phyloP scores from a whole-genome alignment of 2,329 filamentous ascomycete species.

The Apiospora sp. region DNA sequence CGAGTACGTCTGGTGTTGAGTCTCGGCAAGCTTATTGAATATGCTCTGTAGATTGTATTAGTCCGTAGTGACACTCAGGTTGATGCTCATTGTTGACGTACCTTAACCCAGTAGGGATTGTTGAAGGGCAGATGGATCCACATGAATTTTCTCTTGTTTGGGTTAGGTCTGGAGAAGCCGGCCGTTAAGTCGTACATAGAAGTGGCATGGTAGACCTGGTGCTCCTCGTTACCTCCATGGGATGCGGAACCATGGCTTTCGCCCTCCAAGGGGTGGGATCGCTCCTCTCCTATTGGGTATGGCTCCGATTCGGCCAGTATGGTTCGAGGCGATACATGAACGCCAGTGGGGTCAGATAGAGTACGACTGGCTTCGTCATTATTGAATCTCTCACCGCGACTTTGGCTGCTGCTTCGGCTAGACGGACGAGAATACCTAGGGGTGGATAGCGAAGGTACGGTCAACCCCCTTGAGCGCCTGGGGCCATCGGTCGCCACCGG shows the following conservation, averaged over 20 bases:
- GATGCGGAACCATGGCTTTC: neutral
- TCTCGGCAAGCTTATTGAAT: slow-evolving; percentile 54
- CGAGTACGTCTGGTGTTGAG: slow-evolving; percentile 49
- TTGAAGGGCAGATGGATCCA: slow-evolving; percentile 67
- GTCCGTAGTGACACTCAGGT: slow-evolving; percentile 31
- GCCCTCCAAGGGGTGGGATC: neutral
- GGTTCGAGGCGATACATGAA: slow-evolving; percentile 36
- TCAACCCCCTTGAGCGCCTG: slow-evolving; percentile 42
- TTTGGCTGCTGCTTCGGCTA: slow-evolving; percentile 40
- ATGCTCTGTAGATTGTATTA: slow-evolving; percentile 38
- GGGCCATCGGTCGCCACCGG: slow-evolving; percentile 30
- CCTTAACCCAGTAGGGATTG: slow-evolving; percentile 66
- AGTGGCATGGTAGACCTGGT: slow-evolving; percentile 29
- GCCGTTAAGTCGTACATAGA: slow-evolving; percentile 44
- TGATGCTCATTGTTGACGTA: slow-evolving; percentile 39
- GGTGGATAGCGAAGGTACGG: slow-evolving; percentile 41
- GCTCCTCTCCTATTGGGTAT: neutral
- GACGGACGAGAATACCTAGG: slow-evolving; percentile 41
- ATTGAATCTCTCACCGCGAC: slow-evolving; percentile 7
- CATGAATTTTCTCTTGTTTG: slow-evolving; percentile 56
- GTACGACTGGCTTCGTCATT: slow-evolving; percentile 32
- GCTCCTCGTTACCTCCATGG: neutral
- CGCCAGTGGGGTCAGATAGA: slow-evolving; percentile 42
- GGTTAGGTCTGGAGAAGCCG: slow-evolving; percentile 51
- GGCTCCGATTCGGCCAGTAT: neutral